phyloP scores from a whole-genome alignment of 306 rosid genomes.

The Lathyrus aphaca region DNA sequence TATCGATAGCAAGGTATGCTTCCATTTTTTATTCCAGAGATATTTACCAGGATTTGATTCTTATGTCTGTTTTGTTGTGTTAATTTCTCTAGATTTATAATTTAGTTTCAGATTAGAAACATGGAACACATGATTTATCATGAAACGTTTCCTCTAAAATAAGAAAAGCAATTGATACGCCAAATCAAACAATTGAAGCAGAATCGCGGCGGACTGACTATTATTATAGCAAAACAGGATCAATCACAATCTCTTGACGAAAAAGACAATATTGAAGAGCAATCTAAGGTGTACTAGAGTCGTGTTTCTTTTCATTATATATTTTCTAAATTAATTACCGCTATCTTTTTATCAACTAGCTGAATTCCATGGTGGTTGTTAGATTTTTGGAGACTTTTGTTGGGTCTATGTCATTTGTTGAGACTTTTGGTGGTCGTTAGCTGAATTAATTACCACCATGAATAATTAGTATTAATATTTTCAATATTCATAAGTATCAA shows the following conservation, averaged over 20 bases:
- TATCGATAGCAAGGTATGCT: too few relatives aligned
- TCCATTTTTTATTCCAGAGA: not conserved
- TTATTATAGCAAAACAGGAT: slow-evolving; percentile 57
- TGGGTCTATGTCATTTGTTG: too few relatives aligned
- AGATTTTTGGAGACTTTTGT: too few relatives aligned
- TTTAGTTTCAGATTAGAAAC: slow-evolving; percentile 59
- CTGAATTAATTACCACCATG: too few relatives aligned
- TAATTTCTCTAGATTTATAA: slow-evolving; percentile 29
- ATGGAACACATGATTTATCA: slow-evolving; percentile 76
- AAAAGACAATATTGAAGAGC: slow-evolving; percentile 65
- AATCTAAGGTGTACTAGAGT: slow-evolving; percentile 55
- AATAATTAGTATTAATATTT: too few relatives aligned
- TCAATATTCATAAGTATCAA: too few relatives aligned
- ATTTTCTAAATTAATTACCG: not conserved
- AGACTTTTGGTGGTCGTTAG: too few relatives aligned
- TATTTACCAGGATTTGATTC: too few relatives aligned
- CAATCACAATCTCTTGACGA: slow-evolving; percentile 60
- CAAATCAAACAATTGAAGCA: slow-evolving; percentile 80
- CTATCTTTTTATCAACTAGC: slow-evolving; percentile 7
- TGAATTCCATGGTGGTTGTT: not conserved
- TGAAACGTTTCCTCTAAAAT: slow-evolving; percentile 74
- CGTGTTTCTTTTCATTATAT: slow-evolving; percentile 12
- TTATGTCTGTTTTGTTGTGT: slow-evolving; percentile 18
- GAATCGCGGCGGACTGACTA: slow-evolving; percentile 63
- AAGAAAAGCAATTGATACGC: slow-evolving; percentile 75